Evolutionary conservation across 805 yeast species (phyloP).

Genomic region (Yarrowia sp.): DNA sequence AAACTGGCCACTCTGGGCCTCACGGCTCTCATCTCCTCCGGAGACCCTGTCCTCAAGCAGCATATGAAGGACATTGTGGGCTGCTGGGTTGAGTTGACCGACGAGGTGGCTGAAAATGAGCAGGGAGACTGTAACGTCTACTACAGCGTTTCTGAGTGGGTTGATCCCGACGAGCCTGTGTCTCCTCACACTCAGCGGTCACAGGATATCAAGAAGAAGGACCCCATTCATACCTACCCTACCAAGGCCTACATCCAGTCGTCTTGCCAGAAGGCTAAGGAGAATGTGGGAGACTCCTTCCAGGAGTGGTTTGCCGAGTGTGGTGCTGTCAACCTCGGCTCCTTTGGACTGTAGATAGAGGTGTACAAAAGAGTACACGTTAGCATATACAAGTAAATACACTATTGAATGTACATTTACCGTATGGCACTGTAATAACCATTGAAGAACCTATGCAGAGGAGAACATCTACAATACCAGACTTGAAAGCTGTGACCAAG

Average conservation of each 20-base stretch:
- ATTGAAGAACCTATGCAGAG: too few species aligned
- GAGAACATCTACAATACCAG: too few species aligned
- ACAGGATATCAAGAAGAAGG: conserved; percentile 37
- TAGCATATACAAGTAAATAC: not conserved
- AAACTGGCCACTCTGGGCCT: conserved; percentile 73
- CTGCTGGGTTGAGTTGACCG: conserved; percentile 63
- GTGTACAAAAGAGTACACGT: conserved; percentile 4
- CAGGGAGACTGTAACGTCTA: conserved; percentile 56
- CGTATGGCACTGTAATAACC: too few species aligned
- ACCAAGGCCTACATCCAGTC: conserved; percentile 37
- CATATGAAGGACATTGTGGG: conserved; percentile 50
- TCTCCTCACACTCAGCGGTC: conserved; percentile 33
- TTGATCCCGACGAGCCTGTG: conserved; percentile 29
- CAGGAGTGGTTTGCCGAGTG: conserved; percentile 36
- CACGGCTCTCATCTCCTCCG: conserved; percentile 57
- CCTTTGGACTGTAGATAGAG: conserved; percentile 37
- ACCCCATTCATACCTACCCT: conserved; percentile 35
- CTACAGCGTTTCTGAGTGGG: conserved; percentile 42
- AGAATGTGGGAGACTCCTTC: conserved; percentile 27
- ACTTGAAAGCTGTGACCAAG: too few species aligned
- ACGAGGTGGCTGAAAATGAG: conserved; percentile 70
- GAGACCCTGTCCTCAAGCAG: conserved; percentile 48
- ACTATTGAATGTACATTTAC: too few species aligned
- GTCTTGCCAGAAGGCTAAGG: conserved; percentile 30
- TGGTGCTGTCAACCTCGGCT: conserved; percentile 29